Evolutionary conservation across 768 basidiomycete species (phyloP).

Genomic region (Galerina marginata): DNA sequence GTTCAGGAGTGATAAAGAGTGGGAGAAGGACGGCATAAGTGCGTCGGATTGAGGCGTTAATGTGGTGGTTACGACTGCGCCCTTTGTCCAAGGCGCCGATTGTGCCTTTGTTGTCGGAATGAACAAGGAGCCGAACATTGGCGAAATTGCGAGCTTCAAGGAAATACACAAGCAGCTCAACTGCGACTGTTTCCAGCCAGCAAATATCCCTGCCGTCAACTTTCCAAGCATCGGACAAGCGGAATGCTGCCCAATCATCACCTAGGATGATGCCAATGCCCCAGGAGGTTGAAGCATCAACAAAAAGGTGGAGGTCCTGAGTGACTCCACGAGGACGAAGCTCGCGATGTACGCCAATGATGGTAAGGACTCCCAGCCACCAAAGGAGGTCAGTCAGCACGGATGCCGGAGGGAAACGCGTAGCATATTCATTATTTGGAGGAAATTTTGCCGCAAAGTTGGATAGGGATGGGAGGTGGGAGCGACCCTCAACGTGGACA

Average conservation of each 20-base stretch:
- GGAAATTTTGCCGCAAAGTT: slow-evolving; percentile 28
- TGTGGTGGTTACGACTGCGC: slow-evolving; percentile 33
- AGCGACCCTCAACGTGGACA: slow-evolving; percentile 26
- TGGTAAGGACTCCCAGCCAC: slow-evolving; percentile 27
- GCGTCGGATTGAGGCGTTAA: slow-evolving; percentile 34
- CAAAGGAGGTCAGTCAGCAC: slow-evolving; percentile 30
- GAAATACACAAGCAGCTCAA: slow-evolving; percentile 27
- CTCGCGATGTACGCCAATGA: slow-evolving; percentile 2
- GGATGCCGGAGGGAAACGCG: slow-evolving; percentile 16
- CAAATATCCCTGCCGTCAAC: slow-evolving; percentile 26
- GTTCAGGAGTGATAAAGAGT: slow-evolving; percentile 11
- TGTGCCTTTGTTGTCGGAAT: slow-evolving; percentile 44
- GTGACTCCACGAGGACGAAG: slow-evolving; percentile 14
- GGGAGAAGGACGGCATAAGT: slow-evolving; percentile 8
- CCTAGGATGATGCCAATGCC: slow-evolving; percentile 14
- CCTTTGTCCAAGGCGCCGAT: slow-evolving; percentile 39
- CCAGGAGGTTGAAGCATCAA: slow-evolving; percentile 22
- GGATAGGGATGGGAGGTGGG: slow-evolving; percentile 28
- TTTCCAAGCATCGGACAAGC: slow-evolving; percentile 18
- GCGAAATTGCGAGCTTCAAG: slow-evolving; percentile 16
- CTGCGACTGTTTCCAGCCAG: slow-evolving; percentile 30
- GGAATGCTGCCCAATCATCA: slow-evolving; percentile 11
- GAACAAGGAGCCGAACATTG: slow-evolving; percentile 27
- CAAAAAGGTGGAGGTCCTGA: slow-evolving; percentile 13
- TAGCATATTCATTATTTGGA: slow-evolving; percentile 13